Evolutionary conservation across 805 yeast species (phyloP).

Genomic region (Metschnikowia continentalis): DNA sequence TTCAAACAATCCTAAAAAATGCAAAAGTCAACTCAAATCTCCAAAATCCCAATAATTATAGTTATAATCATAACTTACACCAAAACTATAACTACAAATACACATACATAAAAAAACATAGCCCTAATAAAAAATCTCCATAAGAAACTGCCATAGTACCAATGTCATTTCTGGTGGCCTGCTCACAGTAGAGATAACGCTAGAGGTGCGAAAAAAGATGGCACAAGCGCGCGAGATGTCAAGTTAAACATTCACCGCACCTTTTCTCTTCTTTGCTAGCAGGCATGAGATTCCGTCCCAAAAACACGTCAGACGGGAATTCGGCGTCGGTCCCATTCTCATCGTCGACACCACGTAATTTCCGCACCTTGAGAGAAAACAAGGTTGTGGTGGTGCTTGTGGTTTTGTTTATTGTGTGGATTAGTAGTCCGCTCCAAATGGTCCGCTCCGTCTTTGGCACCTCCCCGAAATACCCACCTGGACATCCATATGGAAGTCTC

Average conservation of each 20-base stretch:
- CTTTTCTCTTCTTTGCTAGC: conserved; percentile 1
- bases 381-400: conserved; percentile 2
- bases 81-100: too few species aligned
- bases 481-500: conserved; percentile 31
- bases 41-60: too few species aligned
- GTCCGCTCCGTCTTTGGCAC: background rate
- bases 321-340: conserved; percentile 6
- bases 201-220: background rate
- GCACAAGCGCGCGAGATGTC: background rate
- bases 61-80: too few species aligned
- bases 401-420: conserved; percentile 12
- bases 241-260: background rate
- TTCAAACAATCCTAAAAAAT: too few species aligned
- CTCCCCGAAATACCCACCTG: conserved; percentile 23
- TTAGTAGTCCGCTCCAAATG: conserved; percentile 8
- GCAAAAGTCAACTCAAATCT: too few species aligned
- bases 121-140: too few species aligned
- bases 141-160: too few species aligned
- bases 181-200: background rate
- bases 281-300: conserved; percentile 17
- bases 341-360: background rate
- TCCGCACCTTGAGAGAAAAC: conserved; percentile 7
- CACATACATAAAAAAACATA: too few species aligned
- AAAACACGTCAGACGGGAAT: conserved; percentile 5
- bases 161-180: too few species aligned